These are phyloP conservation scores for Cordyceps cateniannulata DNA, from an alignment of 2,329 filamentous ascomycete species.

Conservation along the genomic window DNA sequence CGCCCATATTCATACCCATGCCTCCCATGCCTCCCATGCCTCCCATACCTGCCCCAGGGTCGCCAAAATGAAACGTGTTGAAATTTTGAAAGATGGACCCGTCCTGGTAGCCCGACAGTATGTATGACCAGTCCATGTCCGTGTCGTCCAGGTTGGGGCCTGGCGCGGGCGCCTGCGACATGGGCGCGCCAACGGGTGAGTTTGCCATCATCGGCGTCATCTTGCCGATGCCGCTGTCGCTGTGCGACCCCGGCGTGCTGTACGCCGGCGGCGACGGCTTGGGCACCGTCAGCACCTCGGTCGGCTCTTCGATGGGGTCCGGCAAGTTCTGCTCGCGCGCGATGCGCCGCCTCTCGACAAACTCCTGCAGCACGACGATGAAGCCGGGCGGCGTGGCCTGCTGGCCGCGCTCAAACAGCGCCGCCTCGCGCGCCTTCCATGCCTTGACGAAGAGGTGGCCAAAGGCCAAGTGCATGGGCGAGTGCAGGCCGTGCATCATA, in stretches of 20 bases:
- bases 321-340: slow-evolving; percentile 24
- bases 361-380: slow-evolving; percentile 41
- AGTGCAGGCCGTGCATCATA: slow-evolving; percentile 42
- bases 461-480: slow-evolving; percentile 52
- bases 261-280: slow-evolving; percentile 11
- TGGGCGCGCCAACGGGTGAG: background rate
- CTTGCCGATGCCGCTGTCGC: slow-evolving; percentile 8
- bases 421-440: slow-evolving; percentile 51
- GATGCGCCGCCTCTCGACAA: slow-evolving; percentile 29
- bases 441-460: slow-evolving; percentile 54
- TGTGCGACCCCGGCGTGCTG: slow-evolving; percentile 15
- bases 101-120: slow-evolving; percentile 38
- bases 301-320: background rate
- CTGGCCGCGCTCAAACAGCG: slow-evolving; percentile 38
- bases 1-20: slow-evolving; percentile 17
- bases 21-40: slow-evolving; percentile 19
- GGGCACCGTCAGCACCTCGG: slow-evolving; percentile 3
- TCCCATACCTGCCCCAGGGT: slow-evolving; percentile 16
- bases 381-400: slow-evolving; percentile 38
- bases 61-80: slow-evolving; percentile 20
- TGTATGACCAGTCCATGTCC: slow-evolving; percentile 44
- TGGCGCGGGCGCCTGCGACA: background rate
- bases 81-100: slow-evolving; percentile 25
- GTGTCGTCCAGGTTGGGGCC: slow-evolving; percentile 23
- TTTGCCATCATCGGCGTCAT: slow-evolving; percentile 1